Base-by-base conservation (phyloP, 2,329 filamentous ascomycete species). In the Xylaria arbuscula region DNA sequence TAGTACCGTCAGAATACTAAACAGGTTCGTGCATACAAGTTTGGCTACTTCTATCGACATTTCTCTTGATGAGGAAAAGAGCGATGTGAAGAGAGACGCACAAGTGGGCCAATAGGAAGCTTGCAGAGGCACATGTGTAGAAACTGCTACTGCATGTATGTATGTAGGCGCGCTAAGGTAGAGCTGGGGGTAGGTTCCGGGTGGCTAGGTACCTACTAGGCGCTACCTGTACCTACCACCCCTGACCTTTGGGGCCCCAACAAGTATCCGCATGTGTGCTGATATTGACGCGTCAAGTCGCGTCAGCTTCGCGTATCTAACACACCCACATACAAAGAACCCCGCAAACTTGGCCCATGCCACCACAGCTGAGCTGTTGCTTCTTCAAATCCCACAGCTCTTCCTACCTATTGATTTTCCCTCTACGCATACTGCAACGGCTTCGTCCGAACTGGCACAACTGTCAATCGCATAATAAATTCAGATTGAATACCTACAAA, bases 271-370 rank as follows among this genome's bases (percentile, higher is more conserved):
- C 36, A 51, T 61, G 47, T 15, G 9, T 19, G 56, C 15, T 38
- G 28, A 34, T 61, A 19, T 63, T 38, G 11, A 73, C 74, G 74
- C 74, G 74, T 72, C 62, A 38, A 66, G 54, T 69, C 74, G 74
- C 70, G 74, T 74, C 68, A 72, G 24, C 67, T 69, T 76, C 74
- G 74, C 70, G 74, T 75, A 67, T 59, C 45, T 40, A 48, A 17
- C 15, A 47, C 55, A 47, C 54, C 17, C 15, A 34, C 19, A 57
- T 28, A 17, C 38, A 59, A 51, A 28, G 13, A 47, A 28, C 66
- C 50, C 58, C 66, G 59, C 61, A 48, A 50, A 54, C 9, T 19
- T 56, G 38, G 50, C 51, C 55, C 50, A 55, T n/a, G 51, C 48
- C 54, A 47, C 48, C 54, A 47, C 51, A 36, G 22, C 61, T 57